A percentile compares a stretch with the other conserved stretches of the same genome.
phyloP scores from a whole-genome alignment of 768 basidiomycete genomes.

The Podaxis carcinomalis region DNA sequence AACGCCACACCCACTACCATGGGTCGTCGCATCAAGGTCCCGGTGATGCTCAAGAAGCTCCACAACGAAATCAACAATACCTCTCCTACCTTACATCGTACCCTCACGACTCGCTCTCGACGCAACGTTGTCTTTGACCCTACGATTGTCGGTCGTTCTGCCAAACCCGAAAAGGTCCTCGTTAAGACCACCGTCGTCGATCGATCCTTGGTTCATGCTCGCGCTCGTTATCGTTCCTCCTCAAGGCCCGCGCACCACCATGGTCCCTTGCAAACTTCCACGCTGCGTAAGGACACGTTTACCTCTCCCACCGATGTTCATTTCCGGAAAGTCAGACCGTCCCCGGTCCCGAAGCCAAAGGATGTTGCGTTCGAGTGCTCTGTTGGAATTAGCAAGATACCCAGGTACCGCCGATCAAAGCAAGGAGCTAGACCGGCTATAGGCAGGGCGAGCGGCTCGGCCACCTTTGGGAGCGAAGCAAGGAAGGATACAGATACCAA shows the following conservation, averaged over 20 bases:
- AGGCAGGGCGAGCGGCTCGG: not conserved
- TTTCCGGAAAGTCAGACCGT: not conserved
- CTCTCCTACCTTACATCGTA: constrained; percentile 13
- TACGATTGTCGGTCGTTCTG: not conserved
- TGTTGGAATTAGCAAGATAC: not conserved
- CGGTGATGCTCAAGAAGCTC: constrained; percentile 5
- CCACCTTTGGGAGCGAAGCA: not conserved
- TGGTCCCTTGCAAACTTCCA: not conserved
- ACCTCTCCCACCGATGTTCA: not conserved
- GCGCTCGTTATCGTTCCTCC: constrained; percentile 4
- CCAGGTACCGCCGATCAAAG: not conserved
- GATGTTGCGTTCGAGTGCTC: not conserved
- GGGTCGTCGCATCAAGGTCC: constrained; percentile 14
- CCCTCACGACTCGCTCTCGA: constrained; percentile 14
- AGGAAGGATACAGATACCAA: not conserved
- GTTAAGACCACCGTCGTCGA: constrained; percentile 3
- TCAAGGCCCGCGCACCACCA: not conserved
- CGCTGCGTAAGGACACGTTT: not conserved
- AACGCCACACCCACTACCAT: constrained; percentile 19
- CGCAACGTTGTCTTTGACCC: not conserved
- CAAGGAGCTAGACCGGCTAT: not conserved
- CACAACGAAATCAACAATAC: constrained; percentile 2
- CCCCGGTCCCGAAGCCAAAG: not conserved
- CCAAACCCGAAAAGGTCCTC: not conserved
- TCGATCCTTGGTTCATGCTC: constrained; percentile 1